Evolutionary conservation across 257 asterid genomes (phyloP).

Genomic region (Nicotiana undulata): DNA sequence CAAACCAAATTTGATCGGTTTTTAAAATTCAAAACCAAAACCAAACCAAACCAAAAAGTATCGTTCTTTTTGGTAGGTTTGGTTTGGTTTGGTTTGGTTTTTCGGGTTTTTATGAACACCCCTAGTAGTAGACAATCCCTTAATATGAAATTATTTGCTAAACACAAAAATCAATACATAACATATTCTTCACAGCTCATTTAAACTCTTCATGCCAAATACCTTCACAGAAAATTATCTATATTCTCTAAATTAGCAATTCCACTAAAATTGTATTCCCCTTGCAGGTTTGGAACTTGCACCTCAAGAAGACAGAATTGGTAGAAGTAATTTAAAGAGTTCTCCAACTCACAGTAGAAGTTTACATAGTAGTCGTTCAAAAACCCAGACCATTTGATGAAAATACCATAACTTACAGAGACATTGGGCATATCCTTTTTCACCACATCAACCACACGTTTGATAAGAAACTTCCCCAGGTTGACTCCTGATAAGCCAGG

Average conservation of each 20-base stretch:
- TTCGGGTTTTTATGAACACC: too few relatives aligned
- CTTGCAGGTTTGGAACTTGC: background rate
- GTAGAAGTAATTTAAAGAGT: background rate
- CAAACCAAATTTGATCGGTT: too few relatives aligned
- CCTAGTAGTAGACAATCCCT: background rate
- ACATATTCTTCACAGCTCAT: background rate
- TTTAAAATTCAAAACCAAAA: too few relatives aligned
- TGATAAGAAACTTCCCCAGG: constrained; percentile 87
- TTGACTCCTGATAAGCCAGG: constrained; percentile 95
- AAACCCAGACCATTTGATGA: background rate
- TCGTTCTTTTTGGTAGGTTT: too few relatives aligned
- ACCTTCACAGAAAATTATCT: background rate
- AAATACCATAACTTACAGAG: constrained; percentile 42
- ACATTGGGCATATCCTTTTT: constrained; percentile 81
- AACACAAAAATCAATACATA: background rate
- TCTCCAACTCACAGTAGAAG: background rate
- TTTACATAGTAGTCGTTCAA: background rate
- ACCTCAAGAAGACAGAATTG: background rate
- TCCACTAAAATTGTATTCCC: background rate
- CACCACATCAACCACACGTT: constrained; percentile 90
- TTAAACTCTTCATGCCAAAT: background rate
- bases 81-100: too few relatives aligned
- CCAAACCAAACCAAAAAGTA: too few relatives aligned
- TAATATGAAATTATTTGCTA: background rate
- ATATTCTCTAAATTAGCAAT: background rate